Evolutionary conservation across 148 eudicot species (phyloP).

Genomic region (Gaultheria prostrata): DNA sequence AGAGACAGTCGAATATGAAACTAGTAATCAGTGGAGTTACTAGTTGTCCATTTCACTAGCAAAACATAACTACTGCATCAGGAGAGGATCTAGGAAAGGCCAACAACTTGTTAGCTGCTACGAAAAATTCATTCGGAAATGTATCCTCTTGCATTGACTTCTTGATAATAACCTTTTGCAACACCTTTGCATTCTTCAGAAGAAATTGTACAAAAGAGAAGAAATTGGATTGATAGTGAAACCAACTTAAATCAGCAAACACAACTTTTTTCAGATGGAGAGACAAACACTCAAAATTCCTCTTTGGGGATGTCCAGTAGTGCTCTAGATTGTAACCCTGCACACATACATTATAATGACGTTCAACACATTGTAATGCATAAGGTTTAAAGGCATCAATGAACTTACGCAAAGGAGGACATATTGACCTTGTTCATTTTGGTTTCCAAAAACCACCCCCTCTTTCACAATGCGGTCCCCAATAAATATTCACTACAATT

Average conservation of each 20-base stretch:
- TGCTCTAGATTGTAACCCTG: not conserved
- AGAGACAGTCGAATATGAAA: too few species aligned
- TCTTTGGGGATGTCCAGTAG: not conserved
- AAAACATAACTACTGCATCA: conserved; percentile 2
- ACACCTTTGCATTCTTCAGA: conserved; percentile 5
- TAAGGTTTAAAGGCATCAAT: too few species aligned
- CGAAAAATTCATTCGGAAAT: not conserved
- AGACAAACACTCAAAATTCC: conserved; percentile 2
- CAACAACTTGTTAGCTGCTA: not conserved
- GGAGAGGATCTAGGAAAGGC: conserved; percentile 6
- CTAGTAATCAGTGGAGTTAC: not conserved
- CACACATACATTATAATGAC: too few species aligned
- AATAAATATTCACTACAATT: too few species aligned
- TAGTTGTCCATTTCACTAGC: not conserved
- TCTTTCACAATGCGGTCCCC: too few species aligned
- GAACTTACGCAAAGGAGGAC: too few species aligned
- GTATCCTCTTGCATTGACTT: not conserved
- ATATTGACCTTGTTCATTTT: too few species aligned
- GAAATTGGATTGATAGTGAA: not conserved
- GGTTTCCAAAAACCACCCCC: too few species aligned
- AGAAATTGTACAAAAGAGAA: conserved; percentile 10
- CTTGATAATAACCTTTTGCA: not conserved
- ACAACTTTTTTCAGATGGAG: conserved; percentile 1
- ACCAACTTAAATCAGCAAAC: not conserved
- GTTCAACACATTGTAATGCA: too few species aligned